Evolutionary conservation across 2,329 filamentous ascomycete species (phyloP).

Genomic region (Penicillium sp.): DNA sequence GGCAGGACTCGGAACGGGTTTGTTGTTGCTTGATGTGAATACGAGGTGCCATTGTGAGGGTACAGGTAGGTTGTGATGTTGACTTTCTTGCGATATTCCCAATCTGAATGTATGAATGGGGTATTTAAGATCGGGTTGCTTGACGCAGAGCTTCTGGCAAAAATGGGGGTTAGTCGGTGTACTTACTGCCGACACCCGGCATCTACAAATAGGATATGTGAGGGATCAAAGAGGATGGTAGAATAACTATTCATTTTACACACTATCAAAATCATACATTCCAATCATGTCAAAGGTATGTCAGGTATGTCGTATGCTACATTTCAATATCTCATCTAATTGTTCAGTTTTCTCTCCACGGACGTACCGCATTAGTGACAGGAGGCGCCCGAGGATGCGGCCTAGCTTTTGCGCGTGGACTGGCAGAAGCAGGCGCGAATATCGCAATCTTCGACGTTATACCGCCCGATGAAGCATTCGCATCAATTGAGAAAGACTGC

Average conservation of each 20-base stretch:
- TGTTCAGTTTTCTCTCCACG: slow-evolving; percentile 51
- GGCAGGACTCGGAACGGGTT: slow-evolving; percentile 47
- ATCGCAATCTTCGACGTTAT: slow-evolving; percentile 51
- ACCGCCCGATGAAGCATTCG: slow-evolving; percentile 39
- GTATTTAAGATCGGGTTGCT: slow-evolving; percentile 11
- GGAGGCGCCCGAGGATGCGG: slow-evolving; percentile 51
- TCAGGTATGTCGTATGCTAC: slow-evolving; percentile 11
- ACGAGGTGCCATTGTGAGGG: slow-evolving; percentile 38
- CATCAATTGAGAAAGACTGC: slow-evolving; percentile 42
- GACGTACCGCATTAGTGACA: slow-evolving; percentile 49
- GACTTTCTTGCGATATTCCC: background rate
- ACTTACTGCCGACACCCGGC: slow-evolving; percentile 3
- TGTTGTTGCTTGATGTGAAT: slow-evolving; percentile 46
- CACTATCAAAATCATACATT: no score
- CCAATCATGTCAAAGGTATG: slow-evolving; percentile 26
- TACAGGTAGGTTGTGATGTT: background rate
- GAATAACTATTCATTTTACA: background rate
- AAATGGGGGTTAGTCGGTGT: slow-evolving; percentile 19
- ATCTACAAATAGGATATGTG: slow-evolving; percentile 9
- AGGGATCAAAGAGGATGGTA: background rate
- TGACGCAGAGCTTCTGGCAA: slow-evolving; percentile 6
- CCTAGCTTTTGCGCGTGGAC: slow-evolving; percentile 45
- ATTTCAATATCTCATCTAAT: background rate
- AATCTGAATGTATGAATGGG: background rate
- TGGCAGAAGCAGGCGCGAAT: slow-evolving; percentile 49